Evolutionary conservation across 2,329 filamentous ascomycete genomes (phyloP).

Genomic region (Phyllosticta paracitricarpa): DNA sequence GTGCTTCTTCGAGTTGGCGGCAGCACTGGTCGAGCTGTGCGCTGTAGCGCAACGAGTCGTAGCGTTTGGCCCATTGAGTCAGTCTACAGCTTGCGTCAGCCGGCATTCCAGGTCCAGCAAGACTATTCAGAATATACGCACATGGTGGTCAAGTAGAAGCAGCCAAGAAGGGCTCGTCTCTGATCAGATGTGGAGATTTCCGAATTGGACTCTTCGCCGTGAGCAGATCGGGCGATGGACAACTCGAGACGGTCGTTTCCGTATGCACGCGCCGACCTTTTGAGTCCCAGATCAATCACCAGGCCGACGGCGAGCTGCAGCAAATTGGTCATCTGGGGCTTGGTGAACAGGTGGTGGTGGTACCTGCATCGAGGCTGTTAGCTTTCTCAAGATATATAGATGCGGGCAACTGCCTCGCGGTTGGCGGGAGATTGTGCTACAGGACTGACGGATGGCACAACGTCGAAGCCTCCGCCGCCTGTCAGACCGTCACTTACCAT

Average conservation of each 20-base stretch:
- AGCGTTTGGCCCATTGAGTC: conserved; percentile 5
- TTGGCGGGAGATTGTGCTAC: background rate
- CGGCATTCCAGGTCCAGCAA: background rate
- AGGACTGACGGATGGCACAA: background rate
- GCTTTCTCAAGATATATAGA: background rate
- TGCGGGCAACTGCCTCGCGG: background rate
- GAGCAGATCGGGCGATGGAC: conserved; percentile 1
- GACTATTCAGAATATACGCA: conserved; percentile 11
- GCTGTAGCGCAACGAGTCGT: conserved; percentile 9
- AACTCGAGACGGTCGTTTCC: conserved; percentile 1
- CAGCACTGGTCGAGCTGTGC: conserved; percentile 8
- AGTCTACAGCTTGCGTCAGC: background rate
- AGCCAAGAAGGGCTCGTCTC: conserved; percentile 32
- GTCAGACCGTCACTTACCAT: background rate
- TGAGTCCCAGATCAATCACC: conserved; percentile 31
- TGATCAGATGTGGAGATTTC: conserved; percentile 27
- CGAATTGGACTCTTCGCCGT: conserved; percentile 17
- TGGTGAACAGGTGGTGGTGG: conserved; percentile 31
- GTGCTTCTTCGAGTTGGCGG: conserved; percentile 3
- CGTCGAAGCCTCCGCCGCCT: background rate
- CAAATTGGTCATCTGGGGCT: conserved; percentile 28
- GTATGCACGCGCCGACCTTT: conserved; percentile 18
- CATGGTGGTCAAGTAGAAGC: conserved; percentile 31
- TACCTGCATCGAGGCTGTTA: conserved; percentile 22
- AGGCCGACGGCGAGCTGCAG: conserved; percentile 32